These are phyloP conservation scores for Trypanosoma boissoni DNA, from an alignment of 208 protist species.

Conservation along the genomic window DNA sequence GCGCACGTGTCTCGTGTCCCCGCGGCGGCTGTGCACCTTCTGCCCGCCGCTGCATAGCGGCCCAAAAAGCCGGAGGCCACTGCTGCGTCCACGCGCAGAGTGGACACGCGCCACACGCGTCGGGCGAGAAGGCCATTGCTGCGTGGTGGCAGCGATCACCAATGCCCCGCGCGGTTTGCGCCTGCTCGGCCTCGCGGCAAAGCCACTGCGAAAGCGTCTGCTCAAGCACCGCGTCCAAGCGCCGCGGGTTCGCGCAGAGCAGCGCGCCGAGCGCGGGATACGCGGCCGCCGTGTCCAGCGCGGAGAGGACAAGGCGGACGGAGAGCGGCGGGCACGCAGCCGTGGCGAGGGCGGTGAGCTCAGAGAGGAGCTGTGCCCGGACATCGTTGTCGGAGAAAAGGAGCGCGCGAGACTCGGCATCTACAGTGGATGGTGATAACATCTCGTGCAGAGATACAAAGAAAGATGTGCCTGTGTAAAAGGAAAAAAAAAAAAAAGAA, in stretches of 20 bases:
- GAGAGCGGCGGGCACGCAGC: not conserved
- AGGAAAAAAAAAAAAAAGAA: conserved; percentile 15
- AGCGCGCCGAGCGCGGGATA: conserved; percentile 21
- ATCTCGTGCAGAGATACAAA: not conserved
- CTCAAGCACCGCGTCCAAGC: conserved; percentile 6
- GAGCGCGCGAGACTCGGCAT: conserved; percentile 6
- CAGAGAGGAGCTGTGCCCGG: conserved; percentile 23
- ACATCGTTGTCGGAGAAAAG: conserved; percentile 13
- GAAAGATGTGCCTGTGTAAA: not conserved
- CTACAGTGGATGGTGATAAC: not conserved
- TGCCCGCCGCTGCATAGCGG: not conserved
- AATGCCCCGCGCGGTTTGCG: not conserved
- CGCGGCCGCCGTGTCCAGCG: conserved; percentile 13
- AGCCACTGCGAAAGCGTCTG: conserved; percentile 14
- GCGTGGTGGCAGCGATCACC: not conserved
- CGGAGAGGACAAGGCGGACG: conserved; percentile 15
- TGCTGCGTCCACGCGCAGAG: conserved; percentile 17
- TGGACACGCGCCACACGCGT: not conserved
- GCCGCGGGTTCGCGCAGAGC: conserved; percentile 17
- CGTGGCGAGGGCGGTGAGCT: conserved; percentile 1
- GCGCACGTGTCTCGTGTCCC: too few relatives aligned
- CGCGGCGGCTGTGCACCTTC: not conserved
- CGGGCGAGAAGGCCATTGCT: not conserved
- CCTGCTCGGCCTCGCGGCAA: conserved; percentile 1
- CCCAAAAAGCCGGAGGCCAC: conserved; percentile 21